Conservation (phyloP, 495 filamentous ascomycete species). For the Penicillium pulvis region DNA sequence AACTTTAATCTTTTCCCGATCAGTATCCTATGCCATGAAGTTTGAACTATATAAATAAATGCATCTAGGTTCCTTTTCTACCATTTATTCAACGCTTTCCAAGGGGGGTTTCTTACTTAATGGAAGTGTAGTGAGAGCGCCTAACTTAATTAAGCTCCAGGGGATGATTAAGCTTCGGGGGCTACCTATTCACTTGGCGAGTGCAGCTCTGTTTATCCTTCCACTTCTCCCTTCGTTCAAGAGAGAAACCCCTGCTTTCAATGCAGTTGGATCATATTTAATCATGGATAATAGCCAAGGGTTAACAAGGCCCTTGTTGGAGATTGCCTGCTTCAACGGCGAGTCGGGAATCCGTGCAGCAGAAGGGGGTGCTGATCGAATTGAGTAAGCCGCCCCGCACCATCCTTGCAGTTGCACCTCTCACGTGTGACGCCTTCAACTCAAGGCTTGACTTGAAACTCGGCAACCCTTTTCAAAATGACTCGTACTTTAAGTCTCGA, state of each 20-base stretch:
- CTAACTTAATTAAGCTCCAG: no score
- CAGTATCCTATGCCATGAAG: no score
- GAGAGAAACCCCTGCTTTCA: background rate
- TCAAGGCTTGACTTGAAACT: no score
- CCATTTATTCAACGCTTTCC: no score
- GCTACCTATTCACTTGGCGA: no score
- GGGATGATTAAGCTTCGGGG: background rate
- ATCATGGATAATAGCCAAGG: background rate
- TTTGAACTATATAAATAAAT: no score
- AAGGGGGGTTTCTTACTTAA: no score
- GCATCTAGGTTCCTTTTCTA: no score
- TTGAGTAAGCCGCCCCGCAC: slow-evolving; percentile 39
- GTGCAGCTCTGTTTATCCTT: background rate
- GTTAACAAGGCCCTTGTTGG: slow-evolving; percentile 27
- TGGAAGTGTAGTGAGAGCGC: no score
- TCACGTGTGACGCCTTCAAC: no score
- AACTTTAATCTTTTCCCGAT: no score
- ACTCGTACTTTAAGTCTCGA: background rate
- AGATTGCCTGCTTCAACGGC: slow-evolving; percentile 54
- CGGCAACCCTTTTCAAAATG: no score
- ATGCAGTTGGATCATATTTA: background rate
- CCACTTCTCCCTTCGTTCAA: background rate
- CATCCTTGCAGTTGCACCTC: background rate
- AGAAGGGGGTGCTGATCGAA: slow-evolving; percentile 45
- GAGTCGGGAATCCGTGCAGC: slow-evolving; percentile 45